phyloP scores from a whole-genome alignment of 176 grass and related monocot genomes.

The Triticum monococcum region DNA sequence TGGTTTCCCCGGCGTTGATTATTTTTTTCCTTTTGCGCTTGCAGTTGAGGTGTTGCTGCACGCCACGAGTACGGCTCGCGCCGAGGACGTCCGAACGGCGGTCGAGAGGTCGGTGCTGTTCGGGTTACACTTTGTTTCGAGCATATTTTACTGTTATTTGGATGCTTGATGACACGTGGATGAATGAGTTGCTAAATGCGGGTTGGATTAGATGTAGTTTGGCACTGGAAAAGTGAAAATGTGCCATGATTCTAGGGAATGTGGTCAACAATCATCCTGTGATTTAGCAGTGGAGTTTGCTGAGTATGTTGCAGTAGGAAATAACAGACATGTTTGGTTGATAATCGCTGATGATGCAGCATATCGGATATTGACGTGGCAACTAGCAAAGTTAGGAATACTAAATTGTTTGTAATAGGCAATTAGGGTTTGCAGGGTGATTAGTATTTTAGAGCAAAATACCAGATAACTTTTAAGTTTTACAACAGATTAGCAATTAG shows the following conservation, averaged over 20 bases:
- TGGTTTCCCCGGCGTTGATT: not conserved
- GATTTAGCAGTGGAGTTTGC: not conserved
- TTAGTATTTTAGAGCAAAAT: not conserved
- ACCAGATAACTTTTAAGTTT: not conserved
- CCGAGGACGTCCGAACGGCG: slow-evolving; percentile 55
- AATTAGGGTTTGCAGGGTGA: not conserved
- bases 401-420: not conserved
- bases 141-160: slow-evolving; percentile 5
- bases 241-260: not conserved
- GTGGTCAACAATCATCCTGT: not conserved
- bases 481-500: not conserved
- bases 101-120: slow-evolving; percentile 71
- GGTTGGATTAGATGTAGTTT: not conserved
- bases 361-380: not conserved
- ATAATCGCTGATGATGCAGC: not conserved
- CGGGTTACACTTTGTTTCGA: not conserved
- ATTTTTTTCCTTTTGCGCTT: slow-evolving; percentile 7
- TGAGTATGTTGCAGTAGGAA: not conserved
- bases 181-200: not conserved
- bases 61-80: slow-evolving; percentile 59
- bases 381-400: not conserved
- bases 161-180: not conserved
- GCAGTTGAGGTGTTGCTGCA: slow-evolving; percentile 92
- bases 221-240: not conserved
- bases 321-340: not conserved